These are phyloP conservation scores for Boletus rufocinnamomeus DNA, from an alignment of 768 basidiomycete species.

Conservation along the genomic window DNA sequence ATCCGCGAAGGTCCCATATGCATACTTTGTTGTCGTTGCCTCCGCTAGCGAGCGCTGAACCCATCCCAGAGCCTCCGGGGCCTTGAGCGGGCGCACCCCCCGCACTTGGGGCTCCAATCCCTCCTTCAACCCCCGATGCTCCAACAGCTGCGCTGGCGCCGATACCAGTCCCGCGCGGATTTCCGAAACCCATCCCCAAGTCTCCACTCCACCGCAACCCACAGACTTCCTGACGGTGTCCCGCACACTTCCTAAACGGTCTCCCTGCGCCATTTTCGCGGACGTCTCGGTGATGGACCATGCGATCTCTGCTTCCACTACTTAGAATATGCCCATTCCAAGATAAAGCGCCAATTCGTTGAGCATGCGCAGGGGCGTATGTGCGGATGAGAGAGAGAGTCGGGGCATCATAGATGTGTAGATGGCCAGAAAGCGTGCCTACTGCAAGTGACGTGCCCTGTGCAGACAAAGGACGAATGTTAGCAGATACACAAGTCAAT, in stretches of 20 bases:
- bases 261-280: conserved; percentile 58
- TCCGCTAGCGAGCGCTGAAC: conserved; percentile 80
- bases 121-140: conserved; percentile 32
- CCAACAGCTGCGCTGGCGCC: conserved; percentile 1
- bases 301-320: conserved; percentile 89
- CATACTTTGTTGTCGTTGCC: conserved; percentile 99
- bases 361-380: conserved; percentile 81
- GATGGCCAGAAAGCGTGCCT: conserved; percentile 83
- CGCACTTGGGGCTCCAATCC: conserved; percentile 20
- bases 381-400: conserved; percentile 75
- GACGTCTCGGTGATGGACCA: conserved; percentile 91
- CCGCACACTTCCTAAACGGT: conserved; percentile 71
- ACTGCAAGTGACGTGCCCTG: conserved; percentile 88
- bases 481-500: background rate
- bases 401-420: conserved; percentile 93
- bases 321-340: conserved; percentile 91
- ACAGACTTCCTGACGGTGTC: conserved; percentile 93
- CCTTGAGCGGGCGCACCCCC: conserved; percentile 31
- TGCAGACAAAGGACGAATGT: background rate
- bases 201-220: conserved; percentile 84
- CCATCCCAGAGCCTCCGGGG: conserved; percentile 35
- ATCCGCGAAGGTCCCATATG: conserved; percentile 89
- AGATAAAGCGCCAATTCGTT: conserved; percentile 90
- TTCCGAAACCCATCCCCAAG: conserved; percentile 30
- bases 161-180: conserved; percentile 19